Evolutionary conservation across 306 rosid species (phyloP).

Genomic region (Castanopsis chinensis): DNA sequence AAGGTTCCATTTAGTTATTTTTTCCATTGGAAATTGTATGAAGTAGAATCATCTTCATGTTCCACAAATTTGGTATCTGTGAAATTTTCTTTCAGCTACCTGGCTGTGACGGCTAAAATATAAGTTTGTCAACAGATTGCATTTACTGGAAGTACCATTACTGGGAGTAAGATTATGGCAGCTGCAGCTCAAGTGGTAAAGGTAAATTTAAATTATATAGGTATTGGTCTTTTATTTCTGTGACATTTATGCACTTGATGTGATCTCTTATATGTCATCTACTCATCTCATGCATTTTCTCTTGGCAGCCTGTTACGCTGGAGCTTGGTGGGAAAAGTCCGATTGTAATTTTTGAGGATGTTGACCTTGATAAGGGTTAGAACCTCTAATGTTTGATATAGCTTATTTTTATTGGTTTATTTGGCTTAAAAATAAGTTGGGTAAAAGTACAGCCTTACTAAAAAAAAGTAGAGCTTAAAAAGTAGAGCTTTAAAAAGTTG

Average conservation of each 20-base stretch:
- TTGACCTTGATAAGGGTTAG: conserved; percentile 96
- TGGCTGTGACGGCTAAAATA: conserved; percentile 6
- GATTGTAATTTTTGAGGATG: conserved; percentile 84
- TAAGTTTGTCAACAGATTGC: conserved; percentile 64
- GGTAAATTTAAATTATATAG: conserved; percentile 39
- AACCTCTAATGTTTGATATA: conserved; percentile 3
- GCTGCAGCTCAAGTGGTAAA: conserved; percentile 86
- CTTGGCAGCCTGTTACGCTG: conserved; percentile 82
- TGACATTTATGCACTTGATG: conserved; percentile 5
- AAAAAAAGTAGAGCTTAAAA: too few species aligned
- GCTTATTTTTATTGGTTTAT: too few species aligned
- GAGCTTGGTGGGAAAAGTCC: conserved; percentile 99
- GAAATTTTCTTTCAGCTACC: conserved; percentile 12
- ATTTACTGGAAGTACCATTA: conserved; percentile 87
- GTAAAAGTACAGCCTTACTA: too few species aligned
- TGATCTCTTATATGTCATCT: conserved; percentile 13
- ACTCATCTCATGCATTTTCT: conserved; percentile 29
- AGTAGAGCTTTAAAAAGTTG: too few species aligned
- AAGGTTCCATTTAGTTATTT: conserved; percentile 47
- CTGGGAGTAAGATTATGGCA: conserved; percentile 90
- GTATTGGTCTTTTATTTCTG: neutral
- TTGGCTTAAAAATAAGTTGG: too few species aligned
- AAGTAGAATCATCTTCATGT: conserved; percentile 3
- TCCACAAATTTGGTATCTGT: neutral
- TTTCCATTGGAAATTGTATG: conserved; percentile 8